phyloP scores from a whole-genome alignment of 2,329 filamentous ascomycete genomes.

The Talaromyces funiculosus region DNA sequence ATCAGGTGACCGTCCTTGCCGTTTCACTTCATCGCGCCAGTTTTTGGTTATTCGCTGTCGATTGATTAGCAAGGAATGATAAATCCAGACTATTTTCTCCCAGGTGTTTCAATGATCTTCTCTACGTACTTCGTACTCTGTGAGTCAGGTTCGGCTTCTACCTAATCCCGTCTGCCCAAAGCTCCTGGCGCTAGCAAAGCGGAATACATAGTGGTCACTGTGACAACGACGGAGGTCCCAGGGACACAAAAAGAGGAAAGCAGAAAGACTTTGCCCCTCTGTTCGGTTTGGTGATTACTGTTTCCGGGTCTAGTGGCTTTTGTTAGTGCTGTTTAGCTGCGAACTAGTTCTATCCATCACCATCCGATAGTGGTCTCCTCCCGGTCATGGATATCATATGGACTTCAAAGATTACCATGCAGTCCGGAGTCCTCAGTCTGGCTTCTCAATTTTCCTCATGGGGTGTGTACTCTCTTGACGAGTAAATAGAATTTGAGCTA shows the following conservation, averaged over 20 bases:
- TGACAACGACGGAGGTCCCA: conserved; percentile 12
- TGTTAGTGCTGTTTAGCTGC: neutral
- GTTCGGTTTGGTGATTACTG: neutral
- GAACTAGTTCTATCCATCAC: neutral
- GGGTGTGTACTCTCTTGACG: neutral
- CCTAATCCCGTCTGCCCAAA: conserved; percentile 8
- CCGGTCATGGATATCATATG: neutral
- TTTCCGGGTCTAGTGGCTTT: neutral
- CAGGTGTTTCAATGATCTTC: neutral
- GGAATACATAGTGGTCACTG: conserved; percentile 10
- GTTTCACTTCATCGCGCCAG: neutral
- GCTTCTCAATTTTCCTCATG: neutral
- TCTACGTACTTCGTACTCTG: no score
- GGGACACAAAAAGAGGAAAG: neutral
- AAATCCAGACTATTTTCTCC: neutral
- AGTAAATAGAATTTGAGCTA: neutral
- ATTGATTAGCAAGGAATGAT: neutral
- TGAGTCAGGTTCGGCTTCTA: neutral
- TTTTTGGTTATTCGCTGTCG: neutral
- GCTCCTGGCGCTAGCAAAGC: conserved; percentile 7
- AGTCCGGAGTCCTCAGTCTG: neutral
- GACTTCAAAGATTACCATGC: neutral
- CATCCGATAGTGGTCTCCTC: neutral
- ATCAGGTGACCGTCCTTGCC: neutral
- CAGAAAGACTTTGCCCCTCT: conserved; percentile 11